Evolutionary conservation across 495 filamentous ascomycete species (phyloP).

Genomic region (Cenococcum geophilum): DNA sequence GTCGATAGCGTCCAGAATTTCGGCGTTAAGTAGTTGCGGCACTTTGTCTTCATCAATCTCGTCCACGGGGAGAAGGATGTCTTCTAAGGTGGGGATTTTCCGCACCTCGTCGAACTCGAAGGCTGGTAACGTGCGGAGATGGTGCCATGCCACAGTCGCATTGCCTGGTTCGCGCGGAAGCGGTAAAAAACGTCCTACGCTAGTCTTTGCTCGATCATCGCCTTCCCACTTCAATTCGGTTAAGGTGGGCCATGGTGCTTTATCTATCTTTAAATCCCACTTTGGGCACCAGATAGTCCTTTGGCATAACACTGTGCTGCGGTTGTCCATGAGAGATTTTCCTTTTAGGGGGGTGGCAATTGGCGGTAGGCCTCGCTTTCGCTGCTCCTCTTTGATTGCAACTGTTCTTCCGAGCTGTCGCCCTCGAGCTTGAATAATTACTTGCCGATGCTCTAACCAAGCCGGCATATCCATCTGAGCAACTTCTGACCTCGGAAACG

Average conservation of each 20-base stretch:
- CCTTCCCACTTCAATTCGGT: slow-evolving; percentile 33
- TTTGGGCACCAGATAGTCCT: slow-evolving; percentile 28
- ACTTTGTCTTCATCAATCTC: slow-evolving; percentile 26
- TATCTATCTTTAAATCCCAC: slow-evolving; percentile 27
- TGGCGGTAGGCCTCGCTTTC: background rate
- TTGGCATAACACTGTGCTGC: slow-evolving; percentile 11
- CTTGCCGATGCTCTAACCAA: slow-evolving; percentile 21
- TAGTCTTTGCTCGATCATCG: slow-evolving; percentile 29
- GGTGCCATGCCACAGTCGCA: slow-evolving; percentile 23
- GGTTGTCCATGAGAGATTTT: slow-evolving; percentile 4
- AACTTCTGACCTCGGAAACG: slow-evolving; percentile 25
- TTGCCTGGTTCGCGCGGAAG: slow-evolving; percentile 26
- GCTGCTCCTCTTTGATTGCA: slow-evolving; percentile 8
- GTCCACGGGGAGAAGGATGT: slow-evolving; percentile 27
- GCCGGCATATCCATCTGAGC: slow-evolving; percentile 16
- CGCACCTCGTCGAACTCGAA: slow-evolving; percentile 19
- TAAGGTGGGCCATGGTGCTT: slow-evolving; percentile 24
- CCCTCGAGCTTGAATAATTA: slow-evolving; percentile 8
- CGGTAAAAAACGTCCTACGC: slow-evolving; percentile 22
- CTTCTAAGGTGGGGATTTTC: slow-evolving; percentile 20
- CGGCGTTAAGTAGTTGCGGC: slow-evolving; percentile 16
- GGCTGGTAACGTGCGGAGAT: slow-evolving; percentile 15
- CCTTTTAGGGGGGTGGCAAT: slow-evolving; percentile 1
- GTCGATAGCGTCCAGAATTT: slow-evolving; percentile 20
- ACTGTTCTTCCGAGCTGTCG: background rate